Conservation (phyloP, 1,284 basidiomycete species). For the Laetiporus sulphureus region DNA sequence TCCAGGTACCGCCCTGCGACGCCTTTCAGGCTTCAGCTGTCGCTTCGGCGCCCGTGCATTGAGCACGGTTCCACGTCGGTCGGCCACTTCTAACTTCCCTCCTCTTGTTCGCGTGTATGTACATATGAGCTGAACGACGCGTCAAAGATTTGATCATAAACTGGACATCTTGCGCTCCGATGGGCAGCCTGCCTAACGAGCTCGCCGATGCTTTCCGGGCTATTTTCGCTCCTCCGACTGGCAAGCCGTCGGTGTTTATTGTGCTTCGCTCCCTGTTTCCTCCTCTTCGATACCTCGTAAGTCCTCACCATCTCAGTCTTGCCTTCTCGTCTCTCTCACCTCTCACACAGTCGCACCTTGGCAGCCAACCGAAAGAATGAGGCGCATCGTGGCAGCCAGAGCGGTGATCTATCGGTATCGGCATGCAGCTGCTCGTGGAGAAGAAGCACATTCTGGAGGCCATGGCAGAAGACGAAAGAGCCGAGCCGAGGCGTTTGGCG, state of each 20-base stretch:
- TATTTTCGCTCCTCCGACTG: slow-evolving; percentile 6
- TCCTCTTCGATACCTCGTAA: background rate
- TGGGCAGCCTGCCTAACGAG: slow-evolving; percentile 28
- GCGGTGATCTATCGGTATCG: slow-evolving; percentile 29
- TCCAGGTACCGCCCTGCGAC: too few relatives aligned
- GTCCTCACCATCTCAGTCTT: background rate
- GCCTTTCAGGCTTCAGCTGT: too few relatives aligned
- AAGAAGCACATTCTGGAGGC: slow-evolving; percentile 26
- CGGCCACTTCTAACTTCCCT: too few relatives aligned
- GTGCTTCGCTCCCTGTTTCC: background rate
- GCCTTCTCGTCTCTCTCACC: too few relatives aligned
- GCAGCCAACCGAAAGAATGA: slow-evolving; percentile 12
- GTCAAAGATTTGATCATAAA: slow-evolving; percentile 43
- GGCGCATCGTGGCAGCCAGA: too few relatives aligned
- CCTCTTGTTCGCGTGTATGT: background rate
- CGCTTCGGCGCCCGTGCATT: too few relatives aligned
- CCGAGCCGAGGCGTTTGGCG: slow-evolving; percentile 6
- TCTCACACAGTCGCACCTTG: too few relatives aligned
- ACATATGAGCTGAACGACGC: background rate
- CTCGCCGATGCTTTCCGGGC: slow-evolving; percentile 33
- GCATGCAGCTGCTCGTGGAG: slow-evolving; percentile 31
- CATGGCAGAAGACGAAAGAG: background rate
- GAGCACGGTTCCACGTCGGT: too few relatives aligned
- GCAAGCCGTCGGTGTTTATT: slow-evolving; percentile 1
- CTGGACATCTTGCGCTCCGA: slow-evolving; percentile 34